Percentiles rank a stretch among this genome's conserved stretches.
Evolutionary conservation across 192 early-diverging fungal species (phyloP).

Genomic region (Coemansia sp.): DNA sequence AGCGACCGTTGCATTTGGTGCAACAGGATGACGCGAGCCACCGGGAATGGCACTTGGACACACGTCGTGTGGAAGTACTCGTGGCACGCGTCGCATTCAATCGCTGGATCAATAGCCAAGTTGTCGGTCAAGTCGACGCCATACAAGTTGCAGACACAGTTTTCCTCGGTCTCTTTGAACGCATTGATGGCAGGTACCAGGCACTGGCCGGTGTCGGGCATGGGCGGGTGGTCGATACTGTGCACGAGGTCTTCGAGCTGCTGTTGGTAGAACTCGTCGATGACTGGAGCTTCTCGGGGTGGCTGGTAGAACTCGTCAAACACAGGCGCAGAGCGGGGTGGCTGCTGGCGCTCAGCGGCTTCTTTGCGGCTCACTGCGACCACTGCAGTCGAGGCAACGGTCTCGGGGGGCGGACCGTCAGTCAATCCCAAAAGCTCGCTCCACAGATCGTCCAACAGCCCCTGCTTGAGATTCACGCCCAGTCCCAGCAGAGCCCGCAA

Average conservation of each 20-base stretch:
- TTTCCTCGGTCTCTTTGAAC: constrained; percentile 26
- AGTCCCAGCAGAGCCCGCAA: constrained; percentile 39
- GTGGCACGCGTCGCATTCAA: constrained; percentile 65
- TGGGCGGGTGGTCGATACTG: constrained; percentile 22
- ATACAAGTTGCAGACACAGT: constrained; percentile 46
- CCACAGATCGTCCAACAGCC: constrained; percentile 33
- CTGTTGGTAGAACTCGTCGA: constrained; percentile 7
- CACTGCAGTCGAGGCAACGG: background rate
- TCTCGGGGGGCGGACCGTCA: background rate
- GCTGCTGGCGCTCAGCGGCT: background rate
- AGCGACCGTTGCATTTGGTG: constrained; percentile 36
- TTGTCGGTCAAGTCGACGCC: constrained; percentile 17
- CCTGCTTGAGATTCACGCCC: constrained; percentile 22
- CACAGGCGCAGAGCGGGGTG: background rate
- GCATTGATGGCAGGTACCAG: constrained; percentile 15
- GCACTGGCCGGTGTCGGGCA: constrained; percentile 16
- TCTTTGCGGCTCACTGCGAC: background rate
- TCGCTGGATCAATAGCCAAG: constrained; percentile 42
- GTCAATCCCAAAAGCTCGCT: constrained; percentile 12
- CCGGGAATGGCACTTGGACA: constrained; percentile 47
- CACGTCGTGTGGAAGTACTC: constrained; percentile 64
- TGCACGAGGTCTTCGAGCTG: constrained; percentile 25
- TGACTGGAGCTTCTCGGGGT: background rate
- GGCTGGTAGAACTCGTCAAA: constrained; percentile 6
- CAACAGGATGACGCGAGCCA: constrained; percentile 26